Base-by-base conservation (phyloP, 176 grass and related monocot genomes). In the Eremochloa ophiuroides region DNA sequence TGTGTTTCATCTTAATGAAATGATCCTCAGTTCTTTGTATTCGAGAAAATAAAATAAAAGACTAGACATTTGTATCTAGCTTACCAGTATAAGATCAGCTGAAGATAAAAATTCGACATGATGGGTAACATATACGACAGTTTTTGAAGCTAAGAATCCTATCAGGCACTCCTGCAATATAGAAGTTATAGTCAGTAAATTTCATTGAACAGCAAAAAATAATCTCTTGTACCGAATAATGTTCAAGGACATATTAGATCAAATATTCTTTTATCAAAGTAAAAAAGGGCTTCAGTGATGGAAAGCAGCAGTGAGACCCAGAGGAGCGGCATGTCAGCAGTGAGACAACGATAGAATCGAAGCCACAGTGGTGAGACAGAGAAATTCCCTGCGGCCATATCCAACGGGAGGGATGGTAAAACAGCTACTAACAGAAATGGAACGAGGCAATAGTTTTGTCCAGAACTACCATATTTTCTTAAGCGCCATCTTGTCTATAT, bases 111-210 rank as follows among this genome's bases (percentile, higher is more conserved):
- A 93, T 35, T 97, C 77, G 17, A 97, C 73, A 83, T 97, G 94
- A 59, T 97, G 94, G 30, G 94, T 97, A 14, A 93, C 88, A 77
- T 97, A 97, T 7, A 97, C 55, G 39, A 97, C 88, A 17, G 88
- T 97, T 73, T 93, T 97, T 59, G 53, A 62, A 79, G 73, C 41
- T 72, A 97, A 75, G 40, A 86, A 22, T 27, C 83, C 69, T 35
- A 87, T 53, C 66, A 97, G 80, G 71, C 90, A 97, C 51, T 97
- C 94, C 94, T 91, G 66, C 15, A 87, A 64, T 60, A 65, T 20
- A 65, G 38, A 34, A 46, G 38, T 37, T 37, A 34, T 38, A 40
- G 13, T 46, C 6, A 13, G 29, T 22, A 83, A 65, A 5, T 46
- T 69, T 69, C 71, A 82, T 3, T 12, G 2, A 11, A 74, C 3